Base-by-base conservation (phyloP, 306 rosid genomes). In the Canavalia ensiformis region DNA sequence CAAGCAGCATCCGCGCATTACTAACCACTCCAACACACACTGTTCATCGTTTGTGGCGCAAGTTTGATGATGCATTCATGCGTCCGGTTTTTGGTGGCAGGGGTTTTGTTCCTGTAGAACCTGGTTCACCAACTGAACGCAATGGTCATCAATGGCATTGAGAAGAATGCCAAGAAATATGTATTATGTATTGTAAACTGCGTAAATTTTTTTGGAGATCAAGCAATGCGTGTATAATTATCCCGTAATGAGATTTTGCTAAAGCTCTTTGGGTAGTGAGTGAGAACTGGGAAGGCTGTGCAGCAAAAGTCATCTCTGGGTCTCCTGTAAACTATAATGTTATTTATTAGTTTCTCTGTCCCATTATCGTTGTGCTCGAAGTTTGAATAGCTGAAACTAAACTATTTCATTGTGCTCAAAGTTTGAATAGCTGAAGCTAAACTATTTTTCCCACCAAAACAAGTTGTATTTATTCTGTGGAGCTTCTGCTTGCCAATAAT, bases 81-180 rank as follows among this genome's bases (percentile, higher is more conserved):
- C 99, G 99, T 30, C 99, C 99, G 1, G 86, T 96, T 62, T 96
- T 96, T 8, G 99, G 99, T 8, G 99, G 99, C 75, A 88, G 99
- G 77, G 99, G 99, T 77, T 96, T 96, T 85, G 98, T 93, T 85
- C 99, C 98, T 12, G 91, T 87, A 31, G 98, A 87, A 72, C 99
- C 99, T 4, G 97, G 94, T 54, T 96, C 99, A 0, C 98, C 99
- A 12, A 83, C 90, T 3, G 99, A 92, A 74, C 89, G 91, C 70
- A 79, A 87, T 68, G 88, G 86, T 31, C 74, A 66, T 47, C 87
- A 76, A 74, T 87, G 87, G 90, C 90, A 56, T 33, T 92, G 90
- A 90, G 85, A 79, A 66, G 64, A 56, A 68, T 31, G 75, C 56
- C 52, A n/a, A 70, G 79, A 46, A 84, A 80, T 31, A 18, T 83